Base-by-base conservation (phyloP, 108 stramenopile genomes). In the Skeletonema grethae region DNA sequence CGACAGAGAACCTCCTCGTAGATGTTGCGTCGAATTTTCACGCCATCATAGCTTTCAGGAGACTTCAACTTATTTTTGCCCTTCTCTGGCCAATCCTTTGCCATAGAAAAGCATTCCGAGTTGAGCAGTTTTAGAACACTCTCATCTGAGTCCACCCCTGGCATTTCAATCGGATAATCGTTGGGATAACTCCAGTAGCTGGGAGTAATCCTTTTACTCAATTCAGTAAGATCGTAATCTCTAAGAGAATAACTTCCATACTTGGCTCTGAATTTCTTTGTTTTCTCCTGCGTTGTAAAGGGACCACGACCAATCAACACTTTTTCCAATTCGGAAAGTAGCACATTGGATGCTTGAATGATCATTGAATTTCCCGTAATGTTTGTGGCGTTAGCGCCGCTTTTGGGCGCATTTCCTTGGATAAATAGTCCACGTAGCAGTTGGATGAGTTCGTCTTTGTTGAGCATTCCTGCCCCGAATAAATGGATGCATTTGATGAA, bases 401-500 rank as follows among this genome's bases (percentile, higher is more conserved):
- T 89, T 73, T 94, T 94, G 43, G 93, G 91, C 3, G 88, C 85
- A 73, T 95, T 94, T 6, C 89, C 90, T 63, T 95, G 88, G 46
- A 89, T 86, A 41, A 99, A 88, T 20, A 99, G 81, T 45, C 94
- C 93, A 5, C 86, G 68, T 8, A 97, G 75, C 22, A 99, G 70
- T 63, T 84, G 69, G n/a, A 96, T 65, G 31, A 98, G 77, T 78
- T 98, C 98, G 9, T 96, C 94, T 70, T 88, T 91, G 61, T 83
- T 90, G 56, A 99, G 58, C 15, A 97, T 80, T 20, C 95, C 95
- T 3, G 87, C 73, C 15, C 90, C 94, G 76, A 87, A 96, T 55
- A 97, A 75, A 69, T 95, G 95, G 38, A 97, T 62, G 48, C 88
- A 88, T 76, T 97, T 97, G 56, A 97, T 74, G 69, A 99, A 98